Evolutionary conservation across 345 rosid genomes (phyloP), one percentile per base, ranked within the genome.

Genomic region (Salix viminalis): DNA sequence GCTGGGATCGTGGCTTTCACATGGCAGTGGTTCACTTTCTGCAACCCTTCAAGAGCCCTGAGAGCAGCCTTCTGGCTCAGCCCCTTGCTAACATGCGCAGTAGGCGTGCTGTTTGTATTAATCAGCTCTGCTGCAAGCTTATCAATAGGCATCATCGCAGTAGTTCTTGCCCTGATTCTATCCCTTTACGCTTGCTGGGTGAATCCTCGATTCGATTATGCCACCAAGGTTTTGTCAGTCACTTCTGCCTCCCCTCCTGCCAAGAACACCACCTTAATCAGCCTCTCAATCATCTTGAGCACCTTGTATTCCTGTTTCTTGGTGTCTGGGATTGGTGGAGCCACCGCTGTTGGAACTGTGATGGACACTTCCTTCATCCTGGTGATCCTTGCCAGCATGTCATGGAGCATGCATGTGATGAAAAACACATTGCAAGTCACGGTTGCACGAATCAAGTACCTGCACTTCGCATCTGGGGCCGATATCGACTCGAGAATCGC

Each of bases 181-280:
- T 84, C 90, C 9, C 81, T 95, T 4, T 93, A 91, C 67, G 85
- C 88, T 65, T 91, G 97, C 36, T 95, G 97, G 97, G 94, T 91
- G 67, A 86, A 75, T 78, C 79, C 75, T 3, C 86, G 92, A n/a
- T 75, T 90, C 77, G 85, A 77, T 4, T 95, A 91, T 74, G 89
- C 94, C 0, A 69, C 83, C 46, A 83, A 84, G 79, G 75, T 95
- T 39, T 56, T 95, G 11, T 80, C 83, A 0, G 85, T 86, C 54
- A 84, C 97, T 64, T 76, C 85, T 32, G 87, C 86, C 42, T 85
- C 79, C 60, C 90, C 89, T 67, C 96, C 90, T 15, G 26, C 81
- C 1, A 75, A 79, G 73, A 89, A 89, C n/a, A 67, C 75, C 34
- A 48, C 36, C 21, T 66, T 90, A 58, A 85, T 81, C 44, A 12